phyloP scores from a whole-genome alignment of 805 yeast species.

The Kuraishia cidri region DNA sequence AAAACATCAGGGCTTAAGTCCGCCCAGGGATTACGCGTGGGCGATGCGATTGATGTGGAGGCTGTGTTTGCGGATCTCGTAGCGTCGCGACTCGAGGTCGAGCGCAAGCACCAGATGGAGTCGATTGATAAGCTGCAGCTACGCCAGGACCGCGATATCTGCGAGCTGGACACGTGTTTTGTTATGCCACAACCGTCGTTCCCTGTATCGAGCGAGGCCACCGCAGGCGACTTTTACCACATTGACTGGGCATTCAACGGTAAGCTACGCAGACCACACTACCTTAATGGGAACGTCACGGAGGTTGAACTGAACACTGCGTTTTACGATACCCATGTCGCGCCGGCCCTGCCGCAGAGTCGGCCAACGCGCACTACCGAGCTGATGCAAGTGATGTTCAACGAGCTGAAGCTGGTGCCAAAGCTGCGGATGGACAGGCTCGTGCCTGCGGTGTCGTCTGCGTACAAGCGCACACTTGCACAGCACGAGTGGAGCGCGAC shows the following conservation, averaged over 20 bases:
- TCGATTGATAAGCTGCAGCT: constrained; percentile 14
- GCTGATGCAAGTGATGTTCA: constrained; percentile 17
- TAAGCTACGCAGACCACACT: constrained; percentile 3
- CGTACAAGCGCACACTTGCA: no score
- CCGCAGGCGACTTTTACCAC: constrained; percentile 4
- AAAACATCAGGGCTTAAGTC: constrained; percentile 10
- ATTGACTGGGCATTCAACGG: constrained; percentile 1
- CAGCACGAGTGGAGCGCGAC: constrained; percentile 1
- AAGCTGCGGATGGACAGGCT: constrained; percentile 4
- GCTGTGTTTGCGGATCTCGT: background rate
- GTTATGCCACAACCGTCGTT: no score
- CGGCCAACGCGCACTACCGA: no score
- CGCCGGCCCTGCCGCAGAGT: no score
- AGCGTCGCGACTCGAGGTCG: background rate
- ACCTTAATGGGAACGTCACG: no score
- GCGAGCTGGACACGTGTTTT: no score
- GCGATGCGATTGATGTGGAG: constrained; percentile 15
- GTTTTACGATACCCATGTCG: constrained; percentile 3
- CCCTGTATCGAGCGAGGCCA: constrained; percentile 1
- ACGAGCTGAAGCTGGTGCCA: constrained; percentile 5
- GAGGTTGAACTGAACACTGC: constrained; percentile 3
- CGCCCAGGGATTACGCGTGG: constrained; percentile 14
- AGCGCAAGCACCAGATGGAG: constrained; percentile 6
- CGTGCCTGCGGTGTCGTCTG: constrained; percentile 3
- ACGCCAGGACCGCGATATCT: no score